Percentiles rank a stretch among this genome's conserved stretches.
phyloP scores from a whole-genome alignment of 257 asterid genomes.

The Scutellaria minor region DNA sequence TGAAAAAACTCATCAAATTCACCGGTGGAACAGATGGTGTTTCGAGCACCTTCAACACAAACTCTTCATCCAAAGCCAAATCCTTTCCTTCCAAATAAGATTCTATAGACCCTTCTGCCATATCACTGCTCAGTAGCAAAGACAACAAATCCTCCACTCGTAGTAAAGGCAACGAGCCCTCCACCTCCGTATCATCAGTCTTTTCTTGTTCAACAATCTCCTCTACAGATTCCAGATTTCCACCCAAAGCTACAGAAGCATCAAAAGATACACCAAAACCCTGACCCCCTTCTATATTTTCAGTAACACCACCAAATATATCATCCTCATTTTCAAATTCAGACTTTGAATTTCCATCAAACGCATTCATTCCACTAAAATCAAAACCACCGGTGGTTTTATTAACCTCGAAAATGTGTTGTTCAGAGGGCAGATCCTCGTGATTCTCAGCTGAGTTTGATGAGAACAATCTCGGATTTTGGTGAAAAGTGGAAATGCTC shows the following conservation, averaged over 20 bases:
- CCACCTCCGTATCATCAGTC: constrained; percentile 54
- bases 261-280: constrained; percentile 37
- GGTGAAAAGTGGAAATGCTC: constrained; percentile 27
- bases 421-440: constrained; percentile 40
- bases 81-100: constrained; percentile 50
- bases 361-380: constrained; percentile 38
- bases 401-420: constrained; percentile 27
- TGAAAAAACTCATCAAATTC: constrained; percentile 67
- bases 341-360: constrained; percentile 29
- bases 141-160: constrained; percentile 68
- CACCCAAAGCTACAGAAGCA: constrained; percentile 36
- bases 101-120: constrained; percentile 50
- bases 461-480: constrained; percentile 52
- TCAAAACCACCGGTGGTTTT: constrained; percentile 33
- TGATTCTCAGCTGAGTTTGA: constrained; percentile 45
- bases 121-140: constrained; percentile 71
- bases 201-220: constrained; percentile 39
- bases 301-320: constrained; percentile 34
- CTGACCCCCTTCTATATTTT: constrained; percentile 27
- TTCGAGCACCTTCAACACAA: constrained; percentile 62
- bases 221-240: constrained; percentile 31
- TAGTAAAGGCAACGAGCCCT: constrained; percentile 69
- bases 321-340: constrained; percentile 37
- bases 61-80: constrained; percentile 60
- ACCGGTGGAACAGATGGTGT: constrained; percentile 61